Percentiles rank a stretch among this genome's conserved stretches.
Evolutionary conservation across 192 early-diverging fungal genomes (phyloP).

Genomic region (Podila minutissima): DNA sequence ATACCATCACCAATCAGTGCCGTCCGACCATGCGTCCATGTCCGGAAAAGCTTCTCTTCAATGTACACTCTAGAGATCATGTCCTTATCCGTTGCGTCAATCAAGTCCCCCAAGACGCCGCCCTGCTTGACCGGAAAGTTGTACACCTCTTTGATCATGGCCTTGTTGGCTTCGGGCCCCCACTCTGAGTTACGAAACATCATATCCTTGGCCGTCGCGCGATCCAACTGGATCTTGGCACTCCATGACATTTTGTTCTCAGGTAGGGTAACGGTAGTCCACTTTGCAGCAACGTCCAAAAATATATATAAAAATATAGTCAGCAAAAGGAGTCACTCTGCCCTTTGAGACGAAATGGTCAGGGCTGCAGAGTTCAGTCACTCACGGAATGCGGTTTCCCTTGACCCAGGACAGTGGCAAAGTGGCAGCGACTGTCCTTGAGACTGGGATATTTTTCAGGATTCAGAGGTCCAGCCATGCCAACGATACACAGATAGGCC

Average conservation of each 20-base stretch:
- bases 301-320: no score
- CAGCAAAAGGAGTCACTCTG: not conserved
- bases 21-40: not conserved
- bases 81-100: not conserved
- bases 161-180: not conserved
- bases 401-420: not conserved
- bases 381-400: not conserved
- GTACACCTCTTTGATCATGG: not conserved
- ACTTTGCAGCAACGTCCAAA: not conserved
- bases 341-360: no score
- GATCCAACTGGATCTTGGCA: not conserved
- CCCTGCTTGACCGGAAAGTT: not conserved
- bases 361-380: no score
- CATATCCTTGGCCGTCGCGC: not conserved
- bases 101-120: not conserved
- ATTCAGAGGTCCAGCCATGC: not conserved
- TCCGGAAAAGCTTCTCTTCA: constrained; percentile 7
- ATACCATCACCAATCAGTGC: constrained; percentile 11
- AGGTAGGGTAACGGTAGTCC: not conserved
- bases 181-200: constrained; percentile 8
- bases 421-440: not conserved
- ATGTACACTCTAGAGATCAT: constrained; percentile 3
- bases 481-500: not conserved
- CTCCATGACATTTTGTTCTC: constrained; percentile 9
- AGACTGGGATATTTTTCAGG: not conserved